Evolutionary conservation across 2,329 filamentous ascomycete genomes (phyloP), one percentile per base, ranked within the genome.

Genomic region (Colletotrichum sublineola): DNA sequence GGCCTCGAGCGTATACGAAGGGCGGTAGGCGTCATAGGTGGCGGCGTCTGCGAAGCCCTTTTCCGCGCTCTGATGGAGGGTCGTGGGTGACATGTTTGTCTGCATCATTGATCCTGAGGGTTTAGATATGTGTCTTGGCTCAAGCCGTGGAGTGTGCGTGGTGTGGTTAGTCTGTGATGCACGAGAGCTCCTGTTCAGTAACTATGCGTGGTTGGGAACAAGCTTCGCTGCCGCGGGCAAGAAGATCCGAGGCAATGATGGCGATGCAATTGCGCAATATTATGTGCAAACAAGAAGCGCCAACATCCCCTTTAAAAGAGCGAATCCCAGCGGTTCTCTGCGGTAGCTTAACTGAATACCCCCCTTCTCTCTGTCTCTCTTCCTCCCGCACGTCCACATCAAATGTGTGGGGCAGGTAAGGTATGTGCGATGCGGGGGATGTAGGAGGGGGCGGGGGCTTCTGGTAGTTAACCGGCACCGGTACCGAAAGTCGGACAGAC

Each of bases 1-100:
- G 5, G 89, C 88, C 68, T 86, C 84, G 1, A 84, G 75, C 1
- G 89, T 86, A 79, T 94, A 94, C 0, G 89, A 89, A 1, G 93
- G 93, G 18, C 93, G 88, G 78, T 94, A 85, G 50, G 86, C 80
- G 78, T 94, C 92, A 80, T 95, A 94, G 31, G 85, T 84, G 2
- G 84, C 78, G 24, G 91, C 91, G 74, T 93, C 85, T 74, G 87
- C 83, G 80, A 94, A 94, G 68, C 92, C 92, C 63, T 91, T 85
- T 7, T 79, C 77, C 57, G 84, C 84, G 63, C 77, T 76, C 40
- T 79, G 82, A 87, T 93, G 79, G 87, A 94, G 75, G 79, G 81
- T 66, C 33, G 67, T 66, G n/a, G 67, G 63, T 3, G 71, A 62
- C 67, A 71, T 71, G 12, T 14, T 50, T 36, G 33, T 15, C n/a